Evolutionary conservation across 768 basidiomycete species (phyloP).

Genomic region (Pisolithus marmoratus): DNA sequence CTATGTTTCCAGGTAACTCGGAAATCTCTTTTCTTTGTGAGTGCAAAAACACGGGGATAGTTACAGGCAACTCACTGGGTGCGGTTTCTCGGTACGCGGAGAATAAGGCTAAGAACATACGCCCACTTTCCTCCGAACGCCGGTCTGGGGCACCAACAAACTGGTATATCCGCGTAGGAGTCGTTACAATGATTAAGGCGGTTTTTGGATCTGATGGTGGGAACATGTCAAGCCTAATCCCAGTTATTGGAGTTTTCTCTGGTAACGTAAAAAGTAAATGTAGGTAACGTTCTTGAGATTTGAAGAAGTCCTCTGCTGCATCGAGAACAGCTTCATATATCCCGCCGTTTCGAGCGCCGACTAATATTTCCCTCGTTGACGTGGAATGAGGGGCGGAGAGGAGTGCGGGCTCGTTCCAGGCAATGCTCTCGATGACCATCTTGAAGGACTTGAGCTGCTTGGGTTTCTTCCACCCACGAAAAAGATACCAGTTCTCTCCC

Average conservation of each 20-base stretch:
- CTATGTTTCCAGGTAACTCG: conserved; percentile 77
- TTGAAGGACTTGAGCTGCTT: conserved; percentile 70
- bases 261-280: conserved; percentile 71
- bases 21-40: conserved; percentile 64
- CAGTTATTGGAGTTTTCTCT: conserved; percentile 79
- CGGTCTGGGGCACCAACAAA: conserved; percentile 67
- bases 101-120: conserved; percentile 73
- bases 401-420: conserved; percentile 77
- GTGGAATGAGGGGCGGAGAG: conserved; percentile 61
- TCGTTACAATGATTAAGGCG: conserved; percentile 74
- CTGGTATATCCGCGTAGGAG: conserved; percentile 86
- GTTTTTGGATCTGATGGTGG: conserved; percentile 56
- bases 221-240: conserved; percentile 76
- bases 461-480: conserved; percentile 75
- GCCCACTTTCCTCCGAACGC: conserved; percentile 67
- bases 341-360: conserved; percentile 79
- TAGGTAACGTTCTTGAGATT: conserved; percentile 77
- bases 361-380: conserved; percentile 78
- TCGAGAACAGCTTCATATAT: conserved; percentile 89
- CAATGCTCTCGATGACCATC: conserved; percentile 84
- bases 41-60: conserved; percentile 4
- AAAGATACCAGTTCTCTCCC: conserved; percentile 94
- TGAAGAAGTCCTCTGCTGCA: conserved; percentile 88
- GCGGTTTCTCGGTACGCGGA: conserved; percentile 65
- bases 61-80: conserved; percentile 59